phyloP scores from a whole-genome alignment of 2,329 filamentous ascomycete species.

The Immersiporthe knoxdaviesiana region DNA sequence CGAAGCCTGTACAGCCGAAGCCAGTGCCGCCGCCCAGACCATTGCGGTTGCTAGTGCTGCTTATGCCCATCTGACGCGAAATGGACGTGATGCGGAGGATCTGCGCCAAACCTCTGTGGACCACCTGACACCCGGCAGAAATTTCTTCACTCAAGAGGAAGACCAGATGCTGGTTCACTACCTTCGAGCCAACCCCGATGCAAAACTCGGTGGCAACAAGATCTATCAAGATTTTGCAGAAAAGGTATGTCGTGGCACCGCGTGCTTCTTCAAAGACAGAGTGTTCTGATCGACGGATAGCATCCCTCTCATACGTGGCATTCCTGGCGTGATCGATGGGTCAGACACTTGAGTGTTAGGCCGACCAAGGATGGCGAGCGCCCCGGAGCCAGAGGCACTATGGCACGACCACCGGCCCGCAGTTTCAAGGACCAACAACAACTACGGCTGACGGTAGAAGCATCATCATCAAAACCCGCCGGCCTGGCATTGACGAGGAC shows the following conservation, averaged over 20 bases:
- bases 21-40: too few relatives aligned
- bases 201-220: slow-evolving; percentile 33
- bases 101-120: not conserved
- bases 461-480: not conserved
- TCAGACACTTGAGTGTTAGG: slow-evolving; percentile 34
- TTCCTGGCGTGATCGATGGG: slow-evolving; percentile 40
- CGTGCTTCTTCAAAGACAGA: not conserved
- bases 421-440: not conserved
- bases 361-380: slow-evolving; percentile 28
- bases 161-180: slow-evolving; percentile 39
- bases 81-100: not conserved
- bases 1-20: too few relatives aligned
- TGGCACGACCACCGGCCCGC: not conserved
- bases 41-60: not conserved
- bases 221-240: slow-evolving; percentile 41
- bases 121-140: slow-evolving; percentile 42
- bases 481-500: not conserved
- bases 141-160: slow-evolving; percentile 44
- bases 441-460: not conserved
- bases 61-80: not conserved
- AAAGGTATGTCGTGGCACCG: slow-evolving; percentile 33
- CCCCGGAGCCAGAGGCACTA: slow-evolving; percentile 9
- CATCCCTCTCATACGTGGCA: slow-evolving; percentile 39
- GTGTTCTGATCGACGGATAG: slow-evolving; percentile 27
- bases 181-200: slow-evolving; percentile 26